Conservation (phyloP, 75 land plant species). For the Ceratopteris richardii region DNA sequence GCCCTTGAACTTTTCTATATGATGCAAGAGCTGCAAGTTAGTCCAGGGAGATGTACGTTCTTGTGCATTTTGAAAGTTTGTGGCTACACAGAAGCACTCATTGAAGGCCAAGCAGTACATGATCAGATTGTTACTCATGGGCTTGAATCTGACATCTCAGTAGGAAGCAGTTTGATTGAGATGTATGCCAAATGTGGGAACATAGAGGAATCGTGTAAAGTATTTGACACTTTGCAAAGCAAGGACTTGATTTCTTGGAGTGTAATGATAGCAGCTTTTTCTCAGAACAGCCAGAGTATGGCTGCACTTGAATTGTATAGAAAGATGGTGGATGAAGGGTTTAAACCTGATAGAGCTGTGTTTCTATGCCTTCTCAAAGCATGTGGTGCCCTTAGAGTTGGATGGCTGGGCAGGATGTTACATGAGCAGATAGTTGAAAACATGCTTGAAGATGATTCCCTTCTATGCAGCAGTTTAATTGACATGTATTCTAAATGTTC, state of each 20-base stretch:
- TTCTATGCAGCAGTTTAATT: slow-evolving; percentile 12
- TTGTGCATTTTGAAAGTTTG: slow-evolving; percentile 22
- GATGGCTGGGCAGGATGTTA: slow-evolving; percentile 29
- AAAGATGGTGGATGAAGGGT: slow-evolving; percentile 18
- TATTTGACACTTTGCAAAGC: not conserved
- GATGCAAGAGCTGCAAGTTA: slow-evolving; percentile 16
- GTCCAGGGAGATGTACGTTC: slow-evolving; percentile 1
- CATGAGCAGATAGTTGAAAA: slow-evolving; percentile 11
- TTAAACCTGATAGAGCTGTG: slow-evolving; percentile 20
- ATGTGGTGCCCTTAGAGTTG: slow-evolving; percentile 23
- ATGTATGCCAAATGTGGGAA: slow-evolving; percentile 6
- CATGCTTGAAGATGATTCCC: not conserved
- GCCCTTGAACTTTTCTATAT: slow-evolving; percentile 18
- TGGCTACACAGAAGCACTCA: slow-evolving; percentile 11
- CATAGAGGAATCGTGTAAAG: not conserved
- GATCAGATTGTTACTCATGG: slow-evolving; percentile 7
- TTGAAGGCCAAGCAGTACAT: slow-evolving; percentile 10
- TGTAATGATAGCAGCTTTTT: slow-evolving; percentile 52
- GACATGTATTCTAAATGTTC: slow-evolving; percentile 6
- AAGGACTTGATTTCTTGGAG: slow-evolving; percentile 34
- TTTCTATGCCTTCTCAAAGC: slow-evolving; percentile 34
- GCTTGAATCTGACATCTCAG: slow-evolving; percentile 2
- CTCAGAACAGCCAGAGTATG: slow-evolving; percentile 23
- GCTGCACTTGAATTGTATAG: slow-evolving; percentile 41
- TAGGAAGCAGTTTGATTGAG: not conserved